Evolutionary conservation across 192 early-diverging fungal species (phyloP).

Genomic region (Coemansia sp.): DNA sequence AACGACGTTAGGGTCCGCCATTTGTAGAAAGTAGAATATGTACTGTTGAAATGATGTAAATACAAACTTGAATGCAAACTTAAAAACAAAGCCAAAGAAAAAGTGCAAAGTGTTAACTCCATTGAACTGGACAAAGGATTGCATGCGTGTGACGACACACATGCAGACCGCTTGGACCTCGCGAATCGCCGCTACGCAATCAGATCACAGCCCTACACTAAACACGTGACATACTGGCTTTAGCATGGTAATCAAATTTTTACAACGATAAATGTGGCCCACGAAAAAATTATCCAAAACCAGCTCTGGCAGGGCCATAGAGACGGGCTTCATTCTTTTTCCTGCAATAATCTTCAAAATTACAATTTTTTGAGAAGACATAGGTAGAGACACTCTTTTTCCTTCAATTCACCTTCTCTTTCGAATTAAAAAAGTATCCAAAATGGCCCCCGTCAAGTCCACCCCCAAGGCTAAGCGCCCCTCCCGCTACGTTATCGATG

Average conservation of each 20-base stretch:
- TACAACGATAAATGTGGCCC: neutral
- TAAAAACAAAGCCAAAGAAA: neutral
- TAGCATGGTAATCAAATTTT: neutral
- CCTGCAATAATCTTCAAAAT: constrained; percentile 36
- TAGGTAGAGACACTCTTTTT: constrained; percentile 51
- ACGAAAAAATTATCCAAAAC: constrained; percentile 2
- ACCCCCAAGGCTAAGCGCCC: constrained; percentile 58
- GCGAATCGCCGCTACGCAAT: neutral
- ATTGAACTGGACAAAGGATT: neutral
- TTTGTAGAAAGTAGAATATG: neutral
- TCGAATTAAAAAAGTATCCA: constrained; percentile 9
- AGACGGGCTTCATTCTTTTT: constrained; percentile 29
- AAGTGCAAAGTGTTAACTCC: too few relatives aligned
- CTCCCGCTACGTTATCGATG: constrained; percentile 90
- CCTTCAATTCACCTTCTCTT: constrained; percentile 15
- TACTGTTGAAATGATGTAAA: neutral
- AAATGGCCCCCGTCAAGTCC: constrained; percentile 48
- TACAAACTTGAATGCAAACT: too few relatives aligned
- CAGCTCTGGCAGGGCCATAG: constrained; percentile 5
- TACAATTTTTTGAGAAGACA: constrained; percentile 24
- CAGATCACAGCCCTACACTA: constrained; percentile 14
- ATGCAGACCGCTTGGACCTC: neutral
- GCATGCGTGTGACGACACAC: neutral
- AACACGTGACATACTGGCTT: neutral
- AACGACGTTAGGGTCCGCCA: constrained; percentile 46